Evolutionary conservation across 176 grass and related monocot species (phyloP), one percentile per base, ranked within the genome.

Genomic region (Aegilops sharonensis): DNA sequence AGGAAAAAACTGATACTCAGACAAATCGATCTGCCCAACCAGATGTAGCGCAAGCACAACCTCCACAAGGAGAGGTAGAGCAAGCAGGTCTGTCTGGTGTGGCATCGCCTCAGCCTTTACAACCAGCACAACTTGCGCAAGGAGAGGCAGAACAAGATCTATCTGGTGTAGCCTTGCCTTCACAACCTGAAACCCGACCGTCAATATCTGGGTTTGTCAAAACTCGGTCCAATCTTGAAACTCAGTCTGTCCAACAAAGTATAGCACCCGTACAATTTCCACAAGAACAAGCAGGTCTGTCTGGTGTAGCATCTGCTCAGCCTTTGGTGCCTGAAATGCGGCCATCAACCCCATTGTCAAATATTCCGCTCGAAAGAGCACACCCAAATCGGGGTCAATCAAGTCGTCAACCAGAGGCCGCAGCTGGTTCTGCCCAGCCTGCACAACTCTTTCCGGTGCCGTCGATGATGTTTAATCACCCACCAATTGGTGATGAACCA

Each of bases 391-490:
- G 47, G 47, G 64, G 62, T 77, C 80, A 54, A 64, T 31, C 62
- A 87, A 78, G 35, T 80, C 57, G 39, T 75, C 87, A 78, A 59
- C 67, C 83, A 63, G 86, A 78, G 80, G 62, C 14, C 36, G 20
- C 63, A 69, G 31, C 37, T 75, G 39, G n/a, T 89, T 61, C 66
- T 64, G 56, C 56, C 56, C 56, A 59, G 56, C 31, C 71, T 4
- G 21, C 84, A 42, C 86, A 94, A 72, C 79, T 95, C 68, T 95
- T 92, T 95, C 86, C 88, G 9, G 61, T 65, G 65, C 45, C 84
- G 73, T 83, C 80, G 30, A 78, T 92, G 59, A 82, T 95, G 86
- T 90, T 83, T 64, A 80, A 83, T 85, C 84, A 90, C 24, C 81
- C 82, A 89, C 88, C 72, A 40, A 61, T 91, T 81, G 80, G 90